Evolutionary conservation across 768 basidiomycete species (phyloP), one percentile per base, ranked within the genome.

Genomic region (Cyathus striatus): DNA sequence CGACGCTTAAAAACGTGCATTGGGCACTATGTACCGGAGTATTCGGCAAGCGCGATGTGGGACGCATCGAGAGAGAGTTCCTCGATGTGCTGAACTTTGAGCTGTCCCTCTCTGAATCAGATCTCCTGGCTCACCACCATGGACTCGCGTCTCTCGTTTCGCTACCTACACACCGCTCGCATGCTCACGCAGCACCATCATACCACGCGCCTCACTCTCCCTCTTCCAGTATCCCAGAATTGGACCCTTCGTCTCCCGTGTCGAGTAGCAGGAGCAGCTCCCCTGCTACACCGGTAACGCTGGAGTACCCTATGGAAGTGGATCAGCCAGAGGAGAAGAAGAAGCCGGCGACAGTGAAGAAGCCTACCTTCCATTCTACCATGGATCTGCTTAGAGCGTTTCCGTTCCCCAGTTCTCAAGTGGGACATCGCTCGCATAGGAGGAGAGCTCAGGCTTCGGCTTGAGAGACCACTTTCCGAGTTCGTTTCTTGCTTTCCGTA

Each of bases 1-100:
- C 86, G 13, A 89, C 87, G 21, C 75, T 91, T 13, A 93, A 93
- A 73, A 93, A 93, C 64, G 73, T 86, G 39, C 90, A 93, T 61
- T 93, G 90, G 90, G 83, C 86, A 6, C 69, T 85, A n/a, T 87
- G 85, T 62, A 86, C 86, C 0, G 82, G 83, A 23, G 81, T 88
- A 21, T 89, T 89, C 57, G 84, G 86, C 50, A 86, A 86, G 60
- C 78, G 86, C 30, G 86, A 89, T 53, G 76, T 87, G 21, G 85
- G 84, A 36, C 77, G 86, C 51, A 87, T 88, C 56, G 86, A 89
- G 63, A 78, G 86, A 53, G 86, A 89, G 63, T 87, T 85, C 61
- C 75, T 88, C 38, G 83, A 84, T 49, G 86, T 89, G 27, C 74
- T 89, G 47, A 81, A 86, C 58, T 89, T 83, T 52, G 81, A 88